Evolutionary conservation across 345 rosid species (phyloP).

Genomic region (Eucalyptus urophylla): DNA sequence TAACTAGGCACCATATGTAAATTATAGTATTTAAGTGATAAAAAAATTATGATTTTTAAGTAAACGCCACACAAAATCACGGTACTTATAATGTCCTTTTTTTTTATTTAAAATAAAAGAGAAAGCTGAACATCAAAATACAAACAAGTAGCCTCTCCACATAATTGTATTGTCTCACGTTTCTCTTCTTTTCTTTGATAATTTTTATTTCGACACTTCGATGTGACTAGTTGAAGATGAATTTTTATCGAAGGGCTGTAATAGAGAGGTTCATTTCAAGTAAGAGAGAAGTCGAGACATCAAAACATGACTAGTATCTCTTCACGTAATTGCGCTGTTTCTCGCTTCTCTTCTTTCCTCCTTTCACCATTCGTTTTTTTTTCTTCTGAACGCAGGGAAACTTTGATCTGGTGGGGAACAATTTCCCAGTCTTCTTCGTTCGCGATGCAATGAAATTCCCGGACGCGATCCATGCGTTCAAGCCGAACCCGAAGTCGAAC

Average conservation of each 20-base stretch:
- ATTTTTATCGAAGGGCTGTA: not conserved
- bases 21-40: too few relatives aligned
- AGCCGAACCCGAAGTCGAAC: slow-evolving; percentile 97
- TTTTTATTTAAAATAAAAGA: too few relatives aligned
- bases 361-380: not conserved
- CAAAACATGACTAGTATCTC: slow-evolving; percentile 1
- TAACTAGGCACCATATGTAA: too few relatives aligned
- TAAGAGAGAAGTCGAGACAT: not conserved
- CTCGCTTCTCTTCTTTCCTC: too few relatives aligned
- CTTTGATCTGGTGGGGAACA: slow-evolving; percentile 98
- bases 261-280: not conserved
- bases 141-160: too few relatives aligned
- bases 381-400: slow-evolving; percentile 52
- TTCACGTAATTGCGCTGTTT: not conserved
- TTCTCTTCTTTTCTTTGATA: too few relatives aligned
- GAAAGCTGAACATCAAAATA: too few relatives aligned
- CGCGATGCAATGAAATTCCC: slow-evolving; percentile 98
- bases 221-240: not conserved
- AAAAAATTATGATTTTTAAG: too few relatives aligned
- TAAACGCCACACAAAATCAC: too few relatives aligned
- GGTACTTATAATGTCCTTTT: too few relatives aligned
- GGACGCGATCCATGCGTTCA: slow-evolving; percentile 84
- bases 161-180: too few relatives aligned
- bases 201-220: not conserved
- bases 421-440: slow-evolving; percentile 89